Evolutionary conservation across 2,329 filamentous ascomycete genomes (phyloP), one percentile per base, ranked within the genome.

Genomic region (Xylaria sp.): DNA sequence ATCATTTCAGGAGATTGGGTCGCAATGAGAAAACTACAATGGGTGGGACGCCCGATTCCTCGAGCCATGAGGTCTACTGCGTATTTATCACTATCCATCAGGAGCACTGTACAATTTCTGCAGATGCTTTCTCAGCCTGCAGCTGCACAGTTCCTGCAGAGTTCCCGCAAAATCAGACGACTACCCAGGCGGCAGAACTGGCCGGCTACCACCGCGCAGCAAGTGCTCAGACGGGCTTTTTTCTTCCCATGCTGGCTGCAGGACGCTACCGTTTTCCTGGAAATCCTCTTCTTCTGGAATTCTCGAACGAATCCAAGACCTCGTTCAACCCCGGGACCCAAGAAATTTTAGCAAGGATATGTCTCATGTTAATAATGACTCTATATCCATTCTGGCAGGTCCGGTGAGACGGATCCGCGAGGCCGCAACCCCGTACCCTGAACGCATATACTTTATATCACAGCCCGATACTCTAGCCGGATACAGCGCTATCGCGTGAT

Each of bases 1-100:
- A 51, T 62, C 63, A 65, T 65, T 62, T 62, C 56, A 44, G 25
- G 63, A 61, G 38, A 56, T 60, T 49, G n/a, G 33, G 57, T 62
- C 57, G 47, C 20, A 61, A 44, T 7, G 45, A 47, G 45, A 47
- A 25, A 65, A 45, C 33, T 53, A 42, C 27, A 11, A 42, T 55
- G 9, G 29, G 49, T 50, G 50, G 20, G 38, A 11, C 27, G 25
- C n/a, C 33, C 47, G 6, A 17, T 55, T 49, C 17, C n/a, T 31
- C 27, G 29, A 47, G 31, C 36, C 49, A 60, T 31, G 49, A 54
- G 22, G 54, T 27, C 55, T 65, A 45, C 44, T 45, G 10, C 20
- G n/a, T 45, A 65, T 65, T 65, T 65, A 65, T 65, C 27, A 38
- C 27, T 20, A 20, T 38, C 15, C 22, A 55, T 20, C 39, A 0